A percentile compares a stretch with the other conserved stretches of the same genome.
These are phyloP conservation scores for Oryza coarctata DNA, from an alignment of 176 grass and related monocot genomes.

Conservation along the genomic window DNA sequence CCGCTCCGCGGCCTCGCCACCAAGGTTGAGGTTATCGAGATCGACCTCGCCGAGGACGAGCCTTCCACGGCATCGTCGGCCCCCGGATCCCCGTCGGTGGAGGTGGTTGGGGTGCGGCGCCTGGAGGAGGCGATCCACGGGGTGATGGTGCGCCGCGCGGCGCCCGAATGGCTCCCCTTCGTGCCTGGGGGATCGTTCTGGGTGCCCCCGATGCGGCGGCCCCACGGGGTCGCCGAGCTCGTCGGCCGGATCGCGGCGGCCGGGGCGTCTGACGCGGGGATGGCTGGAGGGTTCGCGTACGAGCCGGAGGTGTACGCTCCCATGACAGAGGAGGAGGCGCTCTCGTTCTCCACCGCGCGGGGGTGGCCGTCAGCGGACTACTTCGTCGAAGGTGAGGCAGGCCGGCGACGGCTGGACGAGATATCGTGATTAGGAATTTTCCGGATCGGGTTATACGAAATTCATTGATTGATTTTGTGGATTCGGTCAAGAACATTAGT, in stretches of 20 bases:
- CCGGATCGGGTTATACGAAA: neutral
- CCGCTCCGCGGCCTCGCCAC: conserved; percentile 46
- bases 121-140: conserved; percentile 86
- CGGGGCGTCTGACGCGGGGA: neutral
- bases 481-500: neutral
- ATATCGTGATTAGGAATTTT: conserved; percentile 3
- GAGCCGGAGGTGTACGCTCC: conserved; percentile 36
- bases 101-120: conserved; percentile 60
- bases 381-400: conserved; percentile 62
- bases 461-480: neutral
- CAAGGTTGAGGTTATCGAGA: conserved; percentile 74
- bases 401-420: neutral
- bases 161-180: conserved; percentile 95
- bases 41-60: conserved; percentile 48
- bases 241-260: conserved; percentile 47
- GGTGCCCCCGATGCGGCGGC: conserved; percentile 69
- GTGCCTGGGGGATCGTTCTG: conserved; percentile 82
- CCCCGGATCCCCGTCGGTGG: conserved; percentile 5
- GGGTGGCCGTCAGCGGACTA: conserved; percentile 80
- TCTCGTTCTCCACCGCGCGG: conserved; percentile 53
- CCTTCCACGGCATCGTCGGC: conserved; percentile 21
- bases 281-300: neutral
- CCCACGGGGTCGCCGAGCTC: conserved; percentile 56
- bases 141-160: conserved; percentile 71
- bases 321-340: conserved; percentile 72